Evolutionary conservation across 164 flowering plant genomes (phyloP).

Genomic region (Nymphaea thermarum): DNA sequence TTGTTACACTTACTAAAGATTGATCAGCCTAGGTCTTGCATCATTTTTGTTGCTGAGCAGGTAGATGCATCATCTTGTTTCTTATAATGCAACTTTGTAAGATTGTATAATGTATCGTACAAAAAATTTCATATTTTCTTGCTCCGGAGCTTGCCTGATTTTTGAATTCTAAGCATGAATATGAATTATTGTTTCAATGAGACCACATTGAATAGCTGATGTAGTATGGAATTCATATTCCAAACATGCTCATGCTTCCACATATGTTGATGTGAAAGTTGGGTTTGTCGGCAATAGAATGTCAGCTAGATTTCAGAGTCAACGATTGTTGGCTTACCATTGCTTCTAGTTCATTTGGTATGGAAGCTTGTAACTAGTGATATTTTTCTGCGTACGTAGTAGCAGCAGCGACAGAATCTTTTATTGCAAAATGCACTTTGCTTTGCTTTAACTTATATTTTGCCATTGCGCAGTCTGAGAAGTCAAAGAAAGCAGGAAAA

Average conservation of each 20-base stretch:
- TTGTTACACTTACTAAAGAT: constrained; percentile 40
- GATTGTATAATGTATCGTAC: neutral
- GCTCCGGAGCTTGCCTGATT: neutral
- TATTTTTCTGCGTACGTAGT: neutral
- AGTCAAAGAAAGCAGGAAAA: constrained; percentile 80
- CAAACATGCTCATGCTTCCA: neutral
- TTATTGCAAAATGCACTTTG: neutral
- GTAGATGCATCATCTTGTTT: constrained; percentile 19
- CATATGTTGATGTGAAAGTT: neutral
- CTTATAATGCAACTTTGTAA: neutral
- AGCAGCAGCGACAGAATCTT: neutral
- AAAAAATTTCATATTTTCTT: no score
- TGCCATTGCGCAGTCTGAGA: constrained; percentile 61
- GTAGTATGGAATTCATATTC: neutral
- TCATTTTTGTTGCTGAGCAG: constrained; percentile 81
- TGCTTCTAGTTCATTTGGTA: neutral
- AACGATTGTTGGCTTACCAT: neutral
- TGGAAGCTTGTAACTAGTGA: neutral
- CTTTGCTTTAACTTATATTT: neutral
- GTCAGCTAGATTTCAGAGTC: neutral
- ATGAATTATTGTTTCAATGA: neutral
- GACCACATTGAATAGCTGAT: neutral
- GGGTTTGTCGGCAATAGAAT: neutral
- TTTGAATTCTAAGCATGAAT: no score
- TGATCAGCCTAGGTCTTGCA: constrained; percentile 66